Base-by-base conservation (phyloP, 2,329 filamentous ascomycete species). In the Colletotrichum ledebouriae region DNA sequence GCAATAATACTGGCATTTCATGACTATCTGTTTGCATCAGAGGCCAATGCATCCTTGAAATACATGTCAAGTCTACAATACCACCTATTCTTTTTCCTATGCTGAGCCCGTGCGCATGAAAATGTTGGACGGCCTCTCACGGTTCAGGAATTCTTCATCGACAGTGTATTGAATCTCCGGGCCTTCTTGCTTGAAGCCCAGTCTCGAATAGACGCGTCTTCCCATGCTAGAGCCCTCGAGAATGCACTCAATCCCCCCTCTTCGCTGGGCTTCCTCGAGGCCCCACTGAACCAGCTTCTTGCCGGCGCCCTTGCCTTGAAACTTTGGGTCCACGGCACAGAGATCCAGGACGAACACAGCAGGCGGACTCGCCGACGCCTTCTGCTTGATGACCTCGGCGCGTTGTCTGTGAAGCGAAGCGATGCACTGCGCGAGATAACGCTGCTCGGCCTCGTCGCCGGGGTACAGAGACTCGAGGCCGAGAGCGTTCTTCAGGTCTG, bases 251-350 rank as follows among this genome's bases (percentile, higher is more conserved):
- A 83, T 66, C 1, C 78, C 78, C 0, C 81, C 81, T 3, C 83
- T 71, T 29, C 77, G 73, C 67, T 75, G 67, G 4, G 80, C 82
- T 76, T 81, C 82, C 5, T 78, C 79, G 9, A 84, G 74, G 0
- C 84, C 85, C 83, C 82, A 86, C 71, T 79, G 76, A 11, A 86
- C 84, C 60, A 87, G 71, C 58, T 71, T 74, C 25, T 71, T 75
- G 9, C 83, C 85, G 60, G 85, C 78, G 0, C 85, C 83, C n/a
- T 73, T 74, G 11, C 86, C 78, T 72, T 89, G 87, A 63, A 83
- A 87, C 0, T 73, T 76, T 1, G 87, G 86, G 67, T 88, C 80
- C 5, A 88, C 86, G 15, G 77, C 83, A 67, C 85, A 87, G 2
- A 85, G 69, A 61, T 86, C 83, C 62, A 89, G 77, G 1, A 81